Evolutionary conservation across 345 rosid species (phyloP).

Genomic region (Corchorus olitorius): DNA sequence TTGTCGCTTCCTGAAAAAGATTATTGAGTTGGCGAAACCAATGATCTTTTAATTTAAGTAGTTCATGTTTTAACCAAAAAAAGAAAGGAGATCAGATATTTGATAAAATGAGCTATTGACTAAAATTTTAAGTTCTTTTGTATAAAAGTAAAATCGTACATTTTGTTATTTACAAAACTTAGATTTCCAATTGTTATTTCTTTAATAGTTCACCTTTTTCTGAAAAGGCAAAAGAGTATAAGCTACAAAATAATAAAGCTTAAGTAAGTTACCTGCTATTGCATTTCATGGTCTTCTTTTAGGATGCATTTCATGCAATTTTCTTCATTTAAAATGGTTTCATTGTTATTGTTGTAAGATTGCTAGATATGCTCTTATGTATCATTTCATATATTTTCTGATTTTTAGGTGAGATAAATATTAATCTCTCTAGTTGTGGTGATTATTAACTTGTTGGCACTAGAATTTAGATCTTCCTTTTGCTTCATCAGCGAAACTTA

Average conservation of each 20-base stretch:
- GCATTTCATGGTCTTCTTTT: neutral
- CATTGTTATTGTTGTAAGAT: too few relatives aligned
- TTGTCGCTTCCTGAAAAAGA: neutral
- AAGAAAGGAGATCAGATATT: neutral
- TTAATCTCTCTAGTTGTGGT: too few relatives aligned
- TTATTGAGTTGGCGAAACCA: neutral
- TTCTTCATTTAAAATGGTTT: neutral
- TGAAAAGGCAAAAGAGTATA: neutral
- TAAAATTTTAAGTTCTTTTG: neutral
- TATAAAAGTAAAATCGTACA: neutral
- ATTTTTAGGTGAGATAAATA: too few relatives aligned
- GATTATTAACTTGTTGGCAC: too few relatives aligned
- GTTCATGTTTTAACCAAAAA: too few relatives aligned
- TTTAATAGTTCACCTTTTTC: neutral
- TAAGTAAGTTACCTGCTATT: slow-evolving; percentile 1
- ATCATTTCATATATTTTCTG: too few relatives aligned
- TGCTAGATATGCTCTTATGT: too few relatives aligned
- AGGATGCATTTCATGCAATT: neutral
- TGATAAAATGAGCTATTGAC: neutral
- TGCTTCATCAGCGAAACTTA: neutral
- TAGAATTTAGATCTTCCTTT: neutral
- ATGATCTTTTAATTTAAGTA: too few relatives aligned
- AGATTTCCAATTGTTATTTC: neutral
- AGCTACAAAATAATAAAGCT: neutral
- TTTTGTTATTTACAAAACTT: neutral